Conservation (phyloP, 2,329 filamentous ascomycete species). For the Penicillium thymicola region DNA sequence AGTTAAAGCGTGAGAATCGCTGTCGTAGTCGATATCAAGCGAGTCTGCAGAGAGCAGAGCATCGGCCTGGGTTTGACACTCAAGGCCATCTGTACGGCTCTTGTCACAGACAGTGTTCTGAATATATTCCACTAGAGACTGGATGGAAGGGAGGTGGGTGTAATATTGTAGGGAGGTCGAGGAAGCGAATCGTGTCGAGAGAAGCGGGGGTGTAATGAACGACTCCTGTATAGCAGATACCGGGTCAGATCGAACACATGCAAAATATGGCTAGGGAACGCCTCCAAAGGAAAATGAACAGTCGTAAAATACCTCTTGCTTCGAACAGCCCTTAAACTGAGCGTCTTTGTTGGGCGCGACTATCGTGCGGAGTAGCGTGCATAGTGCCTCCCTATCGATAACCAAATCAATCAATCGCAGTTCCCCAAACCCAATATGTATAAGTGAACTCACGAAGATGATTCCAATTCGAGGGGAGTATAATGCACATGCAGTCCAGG, state of each 20-base stretch:
- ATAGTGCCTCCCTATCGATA: slow-evolving; percentile 50
- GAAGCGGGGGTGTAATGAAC: slow-evolving; percentile 59
- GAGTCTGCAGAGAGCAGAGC: slow-evolving; percentile 55
- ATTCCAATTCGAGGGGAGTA: slow-evolving; percentile 52
- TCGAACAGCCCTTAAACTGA: slow-evolving; percentile 50
- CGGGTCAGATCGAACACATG: background rate
- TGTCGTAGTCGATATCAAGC: slow-evolving; percentile 75
- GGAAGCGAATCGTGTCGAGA: slow-evolving; percentile 59
- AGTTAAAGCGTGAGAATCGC: slow-evolving; percentile 62
- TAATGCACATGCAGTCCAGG: slow-evolving; percentile 81
- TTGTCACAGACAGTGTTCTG: slow-evolving; percentile 52
- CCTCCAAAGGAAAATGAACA: background rate
- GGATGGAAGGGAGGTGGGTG: slow-evolving; percentile 58
- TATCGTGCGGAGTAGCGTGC: slow-evolving; percentile 54
- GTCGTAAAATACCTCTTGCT: slow-evolving; percentile 42
- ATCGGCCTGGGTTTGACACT: slow-evolving; percentile 52
- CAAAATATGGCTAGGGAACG: background rate
- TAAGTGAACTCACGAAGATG: slow-evolving; percentile 31
- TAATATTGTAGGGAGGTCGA: slow-evolving; percentile 69
- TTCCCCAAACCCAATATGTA: background rate
- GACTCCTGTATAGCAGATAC: slow-evolving; percentile 44
- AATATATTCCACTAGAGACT: slow-evolving; percentile 54
- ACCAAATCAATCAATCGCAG: slow-evolving; percentile 6
- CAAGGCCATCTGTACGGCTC: slow-evolving; percentile 32
- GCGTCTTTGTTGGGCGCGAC: slow-evolving; percentile 46